These are phyloP conservation scores for Solanum verrucosum DNA, from an alignment of 257 asterid species.

Conservation along the genomic window DNA sequence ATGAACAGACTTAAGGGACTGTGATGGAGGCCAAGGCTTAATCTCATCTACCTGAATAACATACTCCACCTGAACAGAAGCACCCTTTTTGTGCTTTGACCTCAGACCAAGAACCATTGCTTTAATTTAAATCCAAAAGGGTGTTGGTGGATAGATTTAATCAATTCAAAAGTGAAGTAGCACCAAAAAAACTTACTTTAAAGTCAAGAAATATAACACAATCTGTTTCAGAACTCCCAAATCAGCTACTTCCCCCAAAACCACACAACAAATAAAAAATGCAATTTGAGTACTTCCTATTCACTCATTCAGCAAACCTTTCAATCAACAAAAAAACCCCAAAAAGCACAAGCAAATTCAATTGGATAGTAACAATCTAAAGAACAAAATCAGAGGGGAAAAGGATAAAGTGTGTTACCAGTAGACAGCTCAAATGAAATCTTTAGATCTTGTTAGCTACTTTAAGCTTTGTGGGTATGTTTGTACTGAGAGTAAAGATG, in stretches of 20 bases:
- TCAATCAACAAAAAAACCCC: background rate
- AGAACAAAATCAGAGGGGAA: background rate
- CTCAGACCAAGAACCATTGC: constrained; percentile 84
- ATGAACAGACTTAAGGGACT: constrained; percentile 50
- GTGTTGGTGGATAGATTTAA: constrained; percentile 7
- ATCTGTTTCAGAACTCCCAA: background rate
- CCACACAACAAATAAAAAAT: background rate
- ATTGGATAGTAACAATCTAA: background rate
- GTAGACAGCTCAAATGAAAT: background rate
- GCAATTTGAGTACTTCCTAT: background rate
- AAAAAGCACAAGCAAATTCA: background rate
- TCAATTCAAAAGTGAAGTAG: constrained; percentile 3
- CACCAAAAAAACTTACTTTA: background rate
- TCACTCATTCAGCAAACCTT: background rate
- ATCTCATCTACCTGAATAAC: constrained; percentile 47
- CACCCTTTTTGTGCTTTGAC: constrained; percentile 47
- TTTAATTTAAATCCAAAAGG: constrained; percentile 9
- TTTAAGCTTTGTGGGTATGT: background rate
- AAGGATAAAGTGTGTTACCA: background rate
- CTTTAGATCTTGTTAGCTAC: constrained; percentile 2
- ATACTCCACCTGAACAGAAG: constrained; percentile 38
- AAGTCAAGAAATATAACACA: background rate
- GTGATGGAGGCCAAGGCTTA: constrained; percentile 88
- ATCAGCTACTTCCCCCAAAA: background rate
- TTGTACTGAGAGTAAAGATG: constrained; percentile 7